These are phyloP conservation scores for Moricandia arvensis DNA, from an alignment of 345 rosid genomes.

Conservation along the genomic window DNA sequence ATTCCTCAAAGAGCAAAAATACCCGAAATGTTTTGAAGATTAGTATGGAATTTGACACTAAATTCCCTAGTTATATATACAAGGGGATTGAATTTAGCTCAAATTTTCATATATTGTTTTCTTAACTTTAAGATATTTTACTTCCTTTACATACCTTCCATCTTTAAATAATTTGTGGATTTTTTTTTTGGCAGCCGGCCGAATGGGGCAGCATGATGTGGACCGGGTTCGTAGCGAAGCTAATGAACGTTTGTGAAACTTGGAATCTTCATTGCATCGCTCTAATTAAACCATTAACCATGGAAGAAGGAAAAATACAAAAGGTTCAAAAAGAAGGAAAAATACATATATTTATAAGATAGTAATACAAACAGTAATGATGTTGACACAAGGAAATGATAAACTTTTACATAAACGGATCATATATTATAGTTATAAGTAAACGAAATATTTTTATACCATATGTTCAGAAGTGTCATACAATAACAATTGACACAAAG, in stretches of 20 bases:
- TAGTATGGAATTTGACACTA: neutral
- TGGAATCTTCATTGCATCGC: constrained; percentile 9
- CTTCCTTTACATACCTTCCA: neutral
- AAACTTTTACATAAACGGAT: too few relatives aligned
- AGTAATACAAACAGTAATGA: too few relatives aligned
- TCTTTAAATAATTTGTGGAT: neutral
- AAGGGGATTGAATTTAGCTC: neutral
- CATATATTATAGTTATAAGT: too few relatives aligned
- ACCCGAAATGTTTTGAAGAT: neutral
- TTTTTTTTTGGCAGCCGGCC: constrained; percentile 4
- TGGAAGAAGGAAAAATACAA: too few relatives aligned
- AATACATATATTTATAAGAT: too few relatives aligned
- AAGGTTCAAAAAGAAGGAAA: too few relatives aligned
- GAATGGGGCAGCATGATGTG: constrained; percentile 6
- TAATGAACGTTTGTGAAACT: constrained; percentile 18
- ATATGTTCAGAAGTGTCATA: too few relatives aligned
- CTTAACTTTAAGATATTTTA: neutral
- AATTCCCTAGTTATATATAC: neutral
- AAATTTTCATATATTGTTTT: neutral
- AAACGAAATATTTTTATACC: too few relatives aligned
- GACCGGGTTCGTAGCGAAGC: constrained; percentile 11
- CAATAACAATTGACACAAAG: too few relatives aligned
- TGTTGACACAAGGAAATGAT: too few relatives aligned
- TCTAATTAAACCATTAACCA: neutral
- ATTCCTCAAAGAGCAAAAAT: neutral